Base-by-base conservation (phyloP, 805 yeast genomes). In the Saccharomycopsis microspora region DNA sequence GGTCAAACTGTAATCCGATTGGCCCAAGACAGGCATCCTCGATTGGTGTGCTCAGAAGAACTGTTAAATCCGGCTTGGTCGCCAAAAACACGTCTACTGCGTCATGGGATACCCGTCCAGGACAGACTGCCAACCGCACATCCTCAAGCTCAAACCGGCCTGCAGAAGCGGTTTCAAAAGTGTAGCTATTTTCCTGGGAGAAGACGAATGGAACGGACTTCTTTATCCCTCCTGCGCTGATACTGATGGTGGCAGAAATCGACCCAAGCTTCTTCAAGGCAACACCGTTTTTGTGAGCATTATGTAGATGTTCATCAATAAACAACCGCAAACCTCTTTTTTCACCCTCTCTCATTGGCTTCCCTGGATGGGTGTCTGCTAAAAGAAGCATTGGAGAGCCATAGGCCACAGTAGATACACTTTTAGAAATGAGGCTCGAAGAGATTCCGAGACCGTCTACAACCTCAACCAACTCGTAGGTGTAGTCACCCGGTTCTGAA, bases 1-100 rank as follows among this genome's bases (percentile, higher is more conserved):
- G 69, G 44, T 81, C 85, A 52, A 86, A 87, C 33, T 72, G 70
- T 50, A 88, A 78, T 0, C 97, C 98, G 5, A 87, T 80, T 41
- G 88, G 86, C 0, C 98, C 98, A 32, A 93, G 84, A 66, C 99
- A 93, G 43, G 82, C 76, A 57, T 90, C 97, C 30, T 78, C 69
- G 3, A 90, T 77, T 3, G 90, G 66, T 6, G 49, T 29, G 32
- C 61, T 60, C 3, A 72, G 62, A 31, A 56, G 59, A 10, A 75
- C 70, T 3, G 60, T 54, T 29, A 78, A 51, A 28, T 65, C 58
- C 6, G 84, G 82, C 32, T 52, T 46, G n/a, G 45, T 47, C 5
- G 55, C 55, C 38, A 39, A 44, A 41, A 47, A 49, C 28, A 50
- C 47, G 35, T 72, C 71, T 2, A 19, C 19, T 19, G 19, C 19